Conservation (phyloP, 352 stramenopile genomes). For the Globisporangium splendens region DNA sequence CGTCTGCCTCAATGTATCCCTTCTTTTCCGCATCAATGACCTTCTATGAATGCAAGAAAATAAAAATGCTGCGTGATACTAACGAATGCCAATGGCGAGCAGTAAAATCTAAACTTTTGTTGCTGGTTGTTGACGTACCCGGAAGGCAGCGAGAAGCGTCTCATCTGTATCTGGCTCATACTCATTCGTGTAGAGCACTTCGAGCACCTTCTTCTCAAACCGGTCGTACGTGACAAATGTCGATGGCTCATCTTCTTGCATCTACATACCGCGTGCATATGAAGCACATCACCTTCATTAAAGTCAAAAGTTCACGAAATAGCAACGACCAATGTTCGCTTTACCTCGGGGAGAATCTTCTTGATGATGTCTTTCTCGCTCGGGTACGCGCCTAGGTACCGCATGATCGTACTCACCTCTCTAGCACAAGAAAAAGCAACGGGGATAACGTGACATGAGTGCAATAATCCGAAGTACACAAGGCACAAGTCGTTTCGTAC, state of each 20-base stretch:
- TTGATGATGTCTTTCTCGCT: conserved; percentile 91
- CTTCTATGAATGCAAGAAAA: conserved; percentile 12
- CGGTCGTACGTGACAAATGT: conserved; percentile 88
- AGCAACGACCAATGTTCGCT: neutral
- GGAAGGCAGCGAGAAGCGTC: conserved; percentile 80
- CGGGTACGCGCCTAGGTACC: conserved; percentile 87
- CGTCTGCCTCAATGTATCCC: conserved; percentile 87
- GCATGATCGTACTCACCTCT: conserved; percentile 90
- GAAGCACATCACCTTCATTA: neutral
- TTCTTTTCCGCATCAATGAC: conserved; percentile 75
- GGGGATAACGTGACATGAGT: neutral
- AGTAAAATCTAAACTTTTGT: neutral
- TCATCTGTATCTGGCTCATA: conserved; percentile 89
- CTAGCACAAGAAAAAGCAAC: conserved; percentile 18
- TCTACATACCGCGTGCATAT: conserved; percentile 26
- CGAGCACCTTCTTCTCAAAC: conserved; percentile 93
- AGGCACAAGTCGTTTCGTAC: conserved; percentile 13
- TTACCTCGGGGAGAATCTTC: conserved; percentile 87
- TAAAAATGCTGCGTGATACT: no score
- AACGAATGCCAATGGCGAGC: no score
- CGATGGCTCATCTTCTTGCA: conserved; percentile 89
- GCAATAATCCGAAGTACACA: neutral
- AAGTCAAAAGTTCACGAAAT: neutral
- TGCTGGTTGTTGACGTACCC: conserved; percentile 15
- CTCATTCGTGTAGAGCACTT: conserved; percentile 85